Percentiles rank a stretch among this genome's conserved stretches.
Conservation (phyloP, 176 grass and related monocot species). For the Zizania latifolia region DNA sequence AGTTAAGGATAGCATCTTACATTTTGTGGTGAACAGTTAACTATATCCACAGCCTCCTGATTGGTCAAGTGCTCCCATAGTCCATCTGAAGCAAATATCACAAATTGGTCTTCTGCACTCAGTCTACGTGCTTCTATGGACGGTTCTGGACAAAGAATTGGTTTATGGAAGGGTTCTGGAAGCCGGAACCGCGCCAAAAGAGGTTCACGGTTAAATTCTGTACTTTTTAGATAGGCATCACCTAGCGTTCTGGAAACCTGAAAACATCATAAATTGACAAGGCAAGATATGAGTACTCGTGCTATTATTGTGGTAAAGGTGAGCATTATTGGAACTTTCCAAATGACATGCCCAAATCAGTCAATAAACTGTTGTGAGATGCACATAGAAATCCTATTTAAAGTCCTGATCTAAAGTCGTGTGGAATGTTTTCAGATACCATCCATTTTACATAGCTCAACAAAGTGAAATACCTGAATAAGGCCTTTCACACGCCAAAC, state of each 20-base stretch:
- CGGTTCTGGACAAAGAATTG: constrained; percentile 50
- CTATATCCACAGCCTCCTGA: constrained; percentile 39
- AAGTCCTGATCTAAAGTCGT: background rate
- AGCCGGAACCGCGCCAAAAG: constrained; percentile 28
- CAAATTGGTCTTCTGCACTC: constrained; percentile 39
- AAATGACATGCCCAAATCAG: background rate
- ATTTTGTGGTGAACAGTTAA: constrained; percentile 27
- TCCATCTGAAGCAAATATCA: constrained; percentile 62
- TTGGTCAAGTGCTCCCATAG: constrained; percentile 50
- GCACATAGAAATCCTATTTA: background rate
- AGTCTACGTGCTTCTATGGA: constrained; percentile 30
- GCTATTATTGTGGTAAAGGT: background rate
- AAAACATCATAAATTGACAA: background rate
- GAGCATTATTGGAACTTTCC: background rate
- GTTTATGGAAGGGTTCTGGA: constrained; percentile 29
- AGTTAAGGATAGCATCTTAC: constrained; percentile 16
- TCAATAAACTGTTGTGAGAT: background rate
- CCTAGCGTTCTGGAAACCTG: constrained; percentile 57
- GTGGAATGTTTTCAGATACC: background rate
- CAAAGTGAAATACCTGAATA: constrained; percentile 52
- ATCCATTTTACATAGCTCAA: background rate
- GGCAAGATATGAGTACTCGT: constrained; percentile 4
- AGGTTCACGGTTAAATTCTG: constrained; percentile 45
- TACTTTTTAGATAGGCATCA: constrained; percentile 43
- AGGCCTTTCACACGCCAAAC: constrained; percentile 79